Evolutionary conservation across 2,329 filamentous ascomycete species (phyloP), one percentile per base, ranked within the genome.

Genomic region (Dothideomycetidae sp.): DNA sequence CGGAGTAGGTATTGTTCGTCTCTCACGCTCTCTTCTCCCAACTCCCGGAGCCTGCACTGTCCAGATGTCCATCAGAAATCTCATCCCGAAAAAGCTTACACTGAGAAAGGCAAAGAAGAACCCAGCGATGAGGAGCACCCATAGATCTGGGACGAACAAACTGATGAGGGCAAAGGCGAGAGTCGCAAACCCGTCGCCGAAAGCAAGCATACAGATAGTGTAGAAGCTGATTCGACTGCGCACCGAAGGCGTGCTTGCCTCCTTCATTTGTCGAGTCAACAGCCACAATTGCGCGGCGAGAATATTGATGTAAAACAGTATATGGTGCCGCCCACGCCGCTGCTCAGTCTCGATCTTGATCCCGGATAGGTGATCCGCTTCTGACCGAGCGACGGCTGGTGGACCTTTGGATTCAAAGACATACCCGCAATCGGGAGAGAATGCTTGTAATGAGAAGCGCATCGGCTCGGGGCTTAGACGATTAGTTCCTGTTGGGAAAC

Each of bases 31-130:
- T 40, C 54, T 52, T 32, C 59, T 53, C 31, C 55, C 55, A 13
- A 60, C 54, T 42, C 68, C 65, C 3, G 67, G 66, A 15, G 62
- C 68, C 49, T 78, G 74, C 2, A 75, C 69, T 13, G 66, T 64
- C 73, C 73, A 78, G n/a, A 78, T 73, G 37, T 77, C 73, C 60
- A 75, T 71, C 49, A 78, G 59, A 46, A 78, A 78, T 36, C 71
- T 68, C 59, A 78, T 73, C 19, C 73, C 72, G 39, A 76, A 70
- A 50, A 72, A 71, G 40, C 69, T 68, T 15, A 75, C 70, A 11
- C 69, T 71, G 33, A 75, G 63, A 44, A 76, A 68, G 1, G 70
- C 64, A 12, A 78, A 52, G 49, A 76, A 78, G 2, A 68, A 68
- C 16, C 67, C 64, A 2, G 64, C 64, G 11, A 72, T 64, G 37